These are phyloP conservation scores for Penicillium concentricum DNA, from an alignment of 2,329 filamentous ascomycete species.

Conservation along the genomic window DNA sequence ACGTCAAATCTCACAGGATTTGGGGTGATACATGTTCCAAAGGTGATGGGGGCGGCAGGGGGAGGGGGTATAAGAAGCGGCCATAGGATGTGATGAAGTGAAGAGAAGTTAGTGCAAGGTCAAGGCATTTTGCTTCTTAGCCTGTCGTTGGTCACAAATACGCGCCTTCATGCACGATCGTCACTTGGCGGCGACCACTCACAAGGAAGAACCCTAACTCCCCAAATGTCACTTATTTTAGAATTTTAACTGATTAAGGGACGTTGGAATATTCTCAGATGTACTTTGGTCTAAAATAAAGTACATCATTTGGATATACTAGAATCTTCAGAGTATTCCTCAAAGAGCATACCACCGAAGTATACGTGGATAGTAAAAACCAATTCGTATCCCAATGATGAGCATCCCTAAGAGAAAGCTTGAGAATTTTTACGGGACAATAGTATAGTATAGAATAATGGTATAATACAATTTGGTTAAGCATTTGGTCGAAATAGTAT, in stretches of 20 bases:
- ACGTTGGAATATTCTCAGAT: not conserved
- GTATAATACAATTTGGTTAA: no score
- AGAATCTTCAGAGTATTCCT: not conserved
- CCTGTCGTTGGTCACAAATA: conserved; percentile 30
- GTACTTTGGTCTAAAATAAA: not conserved
- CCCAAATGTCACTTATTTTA: not conserved
- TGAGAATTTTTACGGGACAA: not conserved
- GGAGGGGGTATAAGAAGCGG: conserved; percentile 20
- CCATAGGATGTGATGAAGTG: conserved; percentile 30
- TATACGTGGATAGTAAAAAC: not conserved
- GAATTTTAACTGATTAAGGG: not conserved
- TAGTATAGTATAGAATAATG: not conserved
- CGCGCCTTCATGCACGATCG: conserved; percentile 28
- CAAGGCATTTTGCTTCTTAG: conserved; percentile 1
- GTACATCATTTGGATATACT: not conserved
- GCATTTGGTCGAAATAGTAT: not conserved
- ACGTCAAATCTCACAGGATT: conserved; percentile 27
- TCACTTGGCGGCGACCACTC: conserved; percentile 23
- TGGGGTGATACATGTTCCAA: conserved; percentile 20
- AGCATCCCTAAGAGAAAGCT: not conserved
- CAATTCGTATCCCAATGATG: not conserved
- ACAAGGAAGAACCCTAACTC: conserved; percentile 4
- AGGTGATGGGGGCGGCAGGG: conserved; percentile 20
- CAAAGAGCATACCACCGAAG: no score
- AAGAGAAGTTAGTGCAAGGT: conserved; percentile 10